These are phyloP conservation scores for Nidularia pulvinata DNA, from an alignment of 768 basidiomycete genomes.

Conservation along the genomic window DNA sequence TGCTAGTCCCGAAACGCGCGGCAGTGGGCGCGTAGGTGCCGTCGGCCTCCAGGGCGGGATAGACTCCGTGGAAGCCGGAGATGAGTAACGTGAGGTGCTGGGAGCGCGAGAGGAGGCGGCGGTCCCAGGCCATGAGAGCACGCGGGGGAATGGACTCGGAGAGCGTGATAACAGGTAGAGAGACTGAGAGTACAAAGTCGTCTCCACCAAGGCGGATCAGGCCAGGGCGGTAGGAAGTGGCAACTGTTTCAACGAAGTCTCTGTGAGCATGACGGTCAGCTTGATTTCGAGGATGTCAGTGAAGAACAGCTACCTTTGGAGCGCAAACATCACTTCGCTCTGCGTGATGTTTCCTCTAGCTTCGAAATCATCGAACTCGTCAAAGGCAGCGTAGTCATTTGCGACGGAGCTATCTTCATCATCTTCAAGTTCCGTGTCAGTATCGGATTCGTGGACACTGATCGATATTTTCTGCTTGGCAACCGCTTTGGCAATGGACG, in stretches of 20 bases:
- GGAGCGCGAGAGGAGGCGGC: constrained; percentile 52
- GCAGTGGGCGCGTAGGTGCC: constrained; percentile 36
- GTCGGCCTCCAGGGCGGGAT: constrained; percentile 49
- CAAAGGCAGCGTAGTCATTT: constrained; percentile 37
- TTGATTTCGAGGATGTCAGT: background rate
- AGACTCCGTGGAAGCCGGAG: constrained; percentile 48
- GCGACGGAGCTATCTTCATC: constrained; percentile 17
- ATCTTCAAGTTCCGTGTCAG: constrained; percentile 20
- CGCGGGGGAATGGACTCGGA: constrained; percentile 56
- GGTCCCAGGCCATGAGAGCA: constrained; percentile 76
- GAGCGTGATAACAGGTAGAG: constrained; percentile 52
- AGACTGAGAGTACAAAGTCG: constrained; percentile 55
- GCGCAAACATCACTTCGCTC: constrained; percentile 13
- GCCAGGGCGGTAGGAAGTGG: constrained; percentile 58
- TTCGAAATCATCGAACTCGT: constrained; percentile 16
- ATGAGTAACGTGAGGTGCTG: constrained; percentile 68
- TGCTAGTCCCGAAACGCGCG: constrained; percentile 23
- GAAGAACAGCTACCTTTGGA: constrained; percentile 24
- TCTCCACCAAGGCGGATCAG: constrained; percentile 47
- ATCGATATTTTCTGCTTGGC: constrained; percentile 12
- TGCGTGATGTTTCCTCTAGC: constrained; percentile 1
- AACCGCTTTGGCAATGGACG: constrained; percentile 21
- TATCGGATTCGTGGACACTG: constrained; percentile 19
- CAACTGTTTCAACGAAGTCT: constrained; percentile 62
- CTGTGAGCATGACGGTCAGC: constrained; percentile 23